phyloP scores from a whole-genome alignment of 495 filamentous ascomycete genomes.

The Penicillium simplicissimum region DNA sequence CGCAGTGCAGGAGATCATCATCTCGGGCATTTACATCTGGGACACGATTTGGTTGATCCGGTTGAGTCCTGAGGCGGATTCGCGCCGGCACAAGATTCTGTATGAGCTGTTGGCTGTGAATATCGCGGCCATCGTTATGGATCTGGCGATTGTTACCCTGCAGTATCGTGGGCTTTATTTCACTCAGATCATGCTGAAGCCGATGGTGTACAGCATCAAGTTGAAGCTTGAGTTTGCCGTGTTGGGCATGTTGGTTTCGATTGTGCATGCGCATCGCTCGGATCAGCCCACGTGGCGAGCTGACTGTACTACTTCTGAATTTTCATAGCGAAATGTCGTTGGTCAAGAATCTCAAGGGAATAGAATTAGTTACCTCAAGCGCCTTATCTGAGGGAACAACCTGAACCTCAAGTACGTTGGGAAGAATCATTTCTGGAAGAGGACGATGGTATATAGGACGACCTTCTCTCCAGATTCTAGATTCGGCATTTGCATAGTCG shows the following conservation, averaged over 20 bases:
- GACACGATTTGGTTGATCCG: constrained; percentile 41
- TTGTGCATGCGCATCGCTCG: constrained; percentile 29
- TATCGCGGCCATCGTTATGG: constrained; percentile 41
- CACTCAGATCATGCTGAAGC: constrained; percentile 50
- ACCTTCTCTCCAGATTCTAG: too few relatives aligned
- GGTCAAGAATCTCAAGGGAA: too few relatives aligned
- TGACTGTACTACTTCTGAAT: constrained; percentile 11
- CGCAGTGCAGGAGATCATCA: constrained; percentile 49
- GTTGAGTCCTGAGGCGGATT: constrained; percentile 27
- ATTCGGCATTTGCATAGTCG: too few relatives aligned
- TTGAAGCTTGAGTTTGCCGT: constrained; percentile 59
- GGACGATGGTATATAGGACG: too few relatives aligned
- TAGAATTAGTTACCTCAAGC: too few relatives aligned
- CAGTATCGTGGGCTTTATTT: constrained; percentile 49
- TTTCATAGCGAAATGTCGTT: neutral
- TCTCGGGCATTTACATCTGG: constrained; percentile 52
- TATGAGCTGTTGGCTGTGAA: constrained; percentile 50
- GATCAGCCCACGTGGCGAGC: constrained; percentile 1
- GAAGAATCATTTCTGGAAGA: too few relatives aligned
- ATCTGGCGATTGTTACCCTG: constrained; percentile 45
- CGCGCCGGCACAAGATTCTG: constrained; percentile 37
- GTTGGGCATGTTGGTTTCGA: constrained; percentile 32
- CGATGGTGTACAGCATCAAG: constrained; percentile 54
- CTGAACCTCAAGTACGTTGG: too few relatives aligned
- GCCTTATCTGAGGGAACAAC: too few relatives aligned